These are phyloP conservation scores for Rhodamnia argentea DNA, from an alignment of 345 rosid genomes.

Conservation along the genomic window DNA sequence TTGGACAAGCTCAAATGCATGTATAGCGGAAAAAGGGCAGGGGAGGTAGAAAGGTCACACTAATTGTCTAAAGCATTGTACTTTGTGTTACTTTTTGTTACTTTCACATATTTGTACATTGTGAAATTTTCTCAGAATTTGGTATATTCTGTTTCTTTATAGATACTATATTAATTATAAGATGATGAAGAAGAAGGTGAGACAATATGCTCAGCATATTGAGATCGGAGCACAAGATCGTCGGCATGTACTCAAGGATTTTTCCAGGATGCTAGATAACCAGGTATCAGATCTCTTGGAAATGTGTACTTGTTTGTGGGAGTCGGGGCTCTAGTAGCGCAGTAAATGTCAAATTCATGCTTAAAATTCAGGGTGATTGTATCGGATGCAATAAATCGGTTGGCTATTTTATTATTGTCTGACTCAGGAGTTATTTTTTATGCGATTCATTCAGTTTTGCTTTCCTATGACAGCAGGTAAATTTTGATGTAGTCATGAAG, in stretches of 20 bases:
- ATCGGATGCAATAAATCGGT: not conserved
- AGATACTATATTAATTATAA: constrained; percentile 95
- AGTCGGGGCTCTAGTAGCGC: not conserved
- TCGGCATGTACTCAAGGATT: constrained; percentile 90
- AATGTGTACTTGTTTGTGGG: not conserved
- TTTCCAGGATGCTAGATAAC: constrained; percentile 93
- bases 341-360: not conserved
- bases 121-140: not conserved
- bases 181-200: constrained; percentile 89
- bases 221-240: constrained; percentile 69
- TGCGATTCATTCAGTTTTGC: not conserved
- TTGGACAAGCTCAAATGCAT: not conserved
- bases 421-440: not conserved
- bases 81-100: not conserved
- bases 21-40: not conserved
- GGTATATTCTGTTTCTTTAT: constrained; percentile 5
- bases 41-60: not conserved
- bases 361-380: not conserved
- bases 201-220: constrained; percentile 75
- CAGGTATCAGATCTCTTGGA: constrained; percentile 31
- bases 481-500: not conserved
- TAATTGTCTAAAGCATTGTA: not conserved
- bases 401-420: not conserved
- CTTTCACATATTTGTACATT: not conserved
- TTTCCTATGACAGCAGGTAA: not conserved